Percentiles rank a stretch among this genome's conserved stretches.
These are phyloP conservation scores for Pistacia atlantica DNA, from an alignment of 345 rosid genomes.

Conservation along the genomic window DNA sequence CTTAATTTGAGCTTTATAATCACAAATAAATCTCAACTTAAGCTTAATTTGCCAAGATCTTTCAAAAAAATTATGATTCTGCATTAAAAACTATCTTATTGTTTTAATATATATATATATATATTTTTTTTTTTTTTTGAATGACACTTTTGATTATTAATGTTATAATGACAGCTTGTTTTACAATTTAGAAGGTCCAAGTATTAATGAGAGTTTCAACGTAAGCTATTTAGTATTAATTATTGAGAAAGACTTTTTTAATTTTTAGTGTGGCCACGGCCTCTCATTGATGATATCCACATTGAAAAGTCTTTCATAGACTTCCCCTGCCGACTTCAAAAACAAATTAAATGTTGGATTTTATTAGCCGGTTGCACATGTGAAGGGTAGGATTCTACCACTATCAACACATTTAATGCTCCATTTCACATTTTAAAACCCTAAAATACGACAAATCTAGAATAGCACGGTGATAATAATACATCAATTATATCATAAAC, in stretches of 20 bases:
- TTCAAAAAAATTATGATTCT: too few relatives aligned
- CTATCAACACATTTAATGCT: constrained; percentile 1
- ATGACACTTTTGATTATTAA: background rate
- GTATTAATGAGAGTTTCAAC: too few relatives aligned
- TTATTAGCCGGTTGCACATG: constrained; percentile 19
- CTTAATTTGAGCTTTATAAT: too few relatives aligned
- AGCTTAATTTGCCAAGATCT: too few relatives aligned
- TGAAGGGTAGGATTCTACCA: constrained; percentile 12
- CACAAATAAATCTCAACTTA: too few relatives aligned
- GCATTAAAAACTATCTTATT: too few relatives aligned
- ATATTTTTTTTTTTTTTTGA: too few relatives aligned
- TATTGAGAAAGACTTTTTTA: background rate
- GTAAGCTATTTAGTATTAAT: background rate
- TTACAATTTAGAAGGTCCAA: too few relatives aligned
- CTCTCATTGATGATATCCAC: background rate
- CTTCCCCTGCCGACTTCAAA: background rate
- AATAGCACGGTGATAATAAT: too few relatives aligned
- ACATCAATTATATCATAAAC: too few relatives aligned
- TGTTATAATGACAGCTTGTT: background rate
- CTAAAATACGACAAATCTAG: too few relatives aligned
- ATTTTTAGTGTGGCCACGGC: background rate
- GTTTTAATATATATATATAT: too few relatives aligned
- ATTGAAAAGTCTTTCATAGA: constrained; percentile 2
- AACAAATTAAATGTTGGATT: constrained; percentile 9
- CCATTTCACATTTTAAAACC: background rate